Evolutionary conservation across 306 rosid genomes (phyloP).

Genomic region (Cucumis sativus): DNA sequence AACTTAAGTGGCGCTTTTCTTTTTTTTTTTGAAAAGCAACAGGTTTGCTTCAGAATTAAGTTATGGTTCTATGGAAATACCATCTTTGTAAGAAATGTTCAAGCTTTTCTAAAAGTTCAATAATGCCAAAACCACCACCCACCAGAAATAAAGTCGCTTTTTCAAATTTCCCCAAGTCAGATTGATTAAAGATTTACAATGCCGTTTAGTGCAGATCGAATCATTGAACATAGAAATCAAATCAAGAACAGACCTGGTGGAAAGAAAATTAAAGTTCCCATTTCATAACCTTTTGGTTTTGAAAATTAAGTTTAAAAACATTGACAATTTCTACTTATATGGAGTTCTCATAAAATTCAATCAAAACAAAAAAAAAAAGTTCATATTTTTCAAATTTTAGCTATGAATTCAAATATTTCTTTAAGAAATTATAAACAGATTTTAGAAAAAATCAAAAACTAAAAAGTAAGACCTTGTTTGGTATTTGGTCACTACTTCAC

Average conservation of each 20-base stretch:
- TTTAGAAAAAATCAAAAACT: no score
- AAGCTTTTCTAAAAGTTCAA: neutral
- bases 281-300: no score
- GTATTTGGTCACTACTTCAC: no score
- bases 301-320: neutral
- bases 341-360: no score
- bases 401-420: no score
- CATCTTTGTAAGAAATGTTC: neutral
- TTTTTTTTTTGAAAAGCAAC: neutral
- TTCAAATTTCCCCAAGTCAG: neutral
- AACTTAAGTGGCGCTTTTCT: neutral
- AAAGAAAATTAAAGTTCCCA: no score
- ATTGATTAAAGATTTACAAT: neutral
- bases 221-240: neutral
- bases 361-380: no score
- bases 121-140: neutral
- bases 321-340: no score
- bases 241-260: neutral
- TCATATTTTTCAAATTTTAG: no score
- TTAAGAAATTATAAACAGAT: no score
- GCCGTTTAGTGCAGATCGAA: neutral
- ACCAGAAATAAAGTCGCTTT: neutral
- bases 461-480: no score
- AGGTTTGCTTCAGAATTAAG: slow-evolving; percentile 2
- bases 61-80: neutral